A percentile compares a stretch with the other conserved stretches of the same genome.
Evolutionary conservation across 768 basidiomycete genomes (phyloP).

Genomic region (Gautieria morchelliformis): DNA sequence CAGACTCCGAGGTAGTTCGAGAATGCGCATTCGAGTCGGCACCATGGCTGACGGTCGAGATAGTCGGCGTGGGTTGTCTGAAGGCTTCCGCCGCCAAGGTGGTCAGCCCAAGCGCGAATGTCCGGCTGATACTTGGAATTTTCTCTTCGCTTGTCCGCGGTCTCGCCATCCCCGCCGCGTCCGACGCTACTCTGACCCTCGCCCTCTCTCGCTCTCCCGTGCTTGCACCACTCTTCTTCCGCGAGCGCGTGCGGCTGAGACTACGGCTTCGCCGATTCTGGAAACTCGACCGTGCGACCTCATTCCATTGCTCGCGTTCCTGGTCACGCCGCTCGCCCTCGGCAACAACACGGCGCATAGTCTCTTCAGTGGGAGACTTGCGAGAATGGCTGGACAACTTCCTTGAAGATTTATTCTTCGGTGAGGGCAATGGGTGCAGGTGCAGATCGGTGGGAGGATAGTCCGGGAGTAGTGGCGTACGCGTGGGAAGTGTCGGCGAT

Average conservation of each 20-base stretch:
- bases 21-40: neutral
- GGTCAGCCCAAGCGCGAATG: neutral
- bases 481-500: neutral
- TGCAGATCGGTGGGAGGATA: no score
- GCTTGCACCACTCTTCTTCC: neutral
- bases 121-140: neutral
- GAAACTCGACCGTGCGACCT: slow-evolving; percentile 7
- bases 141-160: neutral
- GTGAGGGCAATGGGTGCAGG: neutral
- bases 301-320: slow-evolving; percentile 9
- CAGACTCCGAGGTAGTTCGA: neutral
- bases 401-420: neutral
- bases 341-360: neutral
- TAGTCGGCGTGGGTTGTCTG: slow-evolving; percentile 1
- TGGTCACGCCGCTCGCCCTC: slow-evolving; percentile 2
- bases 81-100: slow-evolving; percentile 6
- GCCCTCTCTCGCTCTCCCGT: neutral
- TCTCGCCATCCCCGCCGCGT: slow-evolving; percentile 1
- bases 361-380: neutral
- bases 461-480: neutral
- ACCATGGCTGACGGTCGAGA: neutral
- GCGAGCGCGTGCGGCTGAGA: slow-evolving; percentile 8
- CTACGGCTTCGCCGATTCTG: slow-evolving; percentile 11
- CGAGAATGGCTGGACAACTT: neutral
- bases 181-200: neutral